Percentiles rank a stretch among this genome's conserved stretches.
Conservation (phyloP, 257 asterid species). For the Capsicum rhomboideum region DNA sequence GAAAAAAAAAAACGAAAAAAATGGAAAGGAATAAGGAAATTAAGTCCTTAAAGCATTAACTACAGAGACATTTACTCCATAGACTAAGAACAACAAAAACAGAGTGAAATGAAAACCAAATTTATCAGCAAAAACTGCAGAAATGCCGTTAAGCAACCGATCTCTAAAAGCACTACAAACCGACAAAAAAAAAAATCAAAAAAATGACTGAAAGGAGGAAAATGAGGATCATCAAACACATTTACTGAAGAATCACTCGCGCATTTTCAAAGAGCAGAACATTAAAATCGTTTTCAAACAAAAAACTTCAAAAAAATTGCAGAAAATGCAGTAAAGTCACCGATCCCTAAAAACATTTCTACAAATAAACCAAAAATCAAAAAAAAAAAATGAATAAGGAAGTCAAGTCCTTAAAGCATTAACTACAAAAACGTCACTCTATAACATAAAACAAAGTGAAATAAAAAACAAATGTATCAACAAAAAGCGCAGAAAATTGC, state of each 20-base stretch:
- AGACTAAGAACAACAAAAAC: not conserved
- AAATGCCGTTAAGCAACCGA: slow-evolving; percentile 5
- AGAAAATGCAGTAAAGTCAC: not conserved
- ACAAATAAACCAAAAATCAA: not conserved
- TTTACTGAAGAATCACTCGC: not conserved
- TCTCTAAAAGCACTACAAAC: not conserved
- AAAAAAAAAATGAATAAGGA: no score
- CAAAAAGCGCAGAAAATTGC: not conserved
- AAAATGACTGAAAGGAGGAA: not conserved
- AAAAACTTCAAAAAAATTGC: no score
- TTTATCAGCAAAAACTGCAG: not conserved
- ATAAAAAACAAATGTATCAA: no score
- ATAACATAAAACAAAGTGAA: no score
- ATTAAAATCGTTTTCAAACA: no score
- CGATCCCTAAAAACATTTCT: not conserved
- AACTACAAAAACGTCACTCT: no score
- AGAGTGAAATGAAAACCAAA: not conserved
- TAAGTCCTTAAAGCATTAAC: not conserved
- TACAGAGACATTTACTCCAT: not conserved
- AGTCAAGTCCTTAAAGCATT: no score
- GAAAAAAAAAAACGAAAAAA: not conserved
- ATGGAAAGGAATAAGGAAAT: no score
- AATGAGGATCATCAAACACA: not conserved
- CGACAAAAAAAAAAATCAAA: not conserved
- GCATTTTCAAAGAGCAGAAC: no score